Evolutionary conservation across 1,284 basidiomycete species (phyloP).

Genomic region (Pseudozyma flocculosa): DNA sequence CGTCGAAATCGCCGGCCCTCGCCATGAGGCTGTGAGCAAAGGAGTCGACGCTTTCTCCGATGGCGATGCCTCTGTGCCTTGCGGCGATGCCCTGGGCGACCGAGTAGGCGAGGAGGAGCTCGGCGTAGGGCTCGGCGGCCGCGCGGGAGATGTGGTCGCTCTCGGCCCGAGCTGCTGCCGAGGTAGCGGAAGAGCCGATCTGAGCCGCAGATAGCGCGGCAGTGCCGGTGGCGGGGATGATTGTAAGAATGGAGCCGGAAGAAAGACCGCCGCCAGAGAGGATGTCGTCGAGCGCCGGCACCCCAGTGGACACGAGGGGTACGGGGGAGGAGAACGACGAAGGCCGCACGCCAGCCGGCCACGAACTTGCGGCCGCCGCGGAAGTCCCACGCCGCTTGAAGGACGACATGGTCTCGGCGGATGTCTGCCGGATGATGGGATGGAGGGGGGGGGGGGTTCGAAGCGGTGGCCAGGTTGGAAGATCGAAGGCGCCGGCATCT

Average conservation of each 20-base stretch:
- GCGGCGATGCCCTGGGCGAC: conserved; percentile 78
- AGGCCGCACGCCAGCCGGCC: conserved; percentile 66
- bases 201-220: conserved; percentile 30
- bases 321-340: conserved; percentile 69
- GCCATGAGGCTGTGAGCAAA: conserved; percentile 50
- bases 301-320: conserved; percentile 76
- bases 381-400: conserved; percentile 71
- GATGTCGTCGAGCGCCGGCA: conserved; percentile 92
- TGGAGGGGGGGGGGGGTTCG: too few relatives aligned
- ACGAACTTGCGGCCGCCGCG: conserved; percentile 57
- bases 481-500: too few relatives aligned
- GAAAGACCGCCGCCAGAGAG: conserved; percentile 84
- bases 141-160: conserved; percentile 24
- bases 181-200: conserved; percentile 67
- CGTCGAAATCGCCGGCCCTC: conserved; percentile 30
- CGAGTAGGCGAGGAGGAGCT: conserved; percentile 83
- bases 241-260: conserved; percentile 71
- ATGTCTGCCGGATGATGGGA: too few relatives aligned
- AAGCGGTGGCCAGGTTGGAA: too few relatives aligned
- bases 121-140: conserved; percentile 68
- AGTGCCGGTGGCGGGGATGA: conserved; percentile 61
- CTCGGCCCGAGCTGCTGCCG: conserved; percentile 64
- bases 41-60: conserved; percentile 63
- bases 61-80: conserved; percentile 70
- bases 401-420: conserved; percentile 59